Conservation (phyloP, 2,329 filamentous ascomycete genomes). For the Colletotrichum destructivum region DNA sequence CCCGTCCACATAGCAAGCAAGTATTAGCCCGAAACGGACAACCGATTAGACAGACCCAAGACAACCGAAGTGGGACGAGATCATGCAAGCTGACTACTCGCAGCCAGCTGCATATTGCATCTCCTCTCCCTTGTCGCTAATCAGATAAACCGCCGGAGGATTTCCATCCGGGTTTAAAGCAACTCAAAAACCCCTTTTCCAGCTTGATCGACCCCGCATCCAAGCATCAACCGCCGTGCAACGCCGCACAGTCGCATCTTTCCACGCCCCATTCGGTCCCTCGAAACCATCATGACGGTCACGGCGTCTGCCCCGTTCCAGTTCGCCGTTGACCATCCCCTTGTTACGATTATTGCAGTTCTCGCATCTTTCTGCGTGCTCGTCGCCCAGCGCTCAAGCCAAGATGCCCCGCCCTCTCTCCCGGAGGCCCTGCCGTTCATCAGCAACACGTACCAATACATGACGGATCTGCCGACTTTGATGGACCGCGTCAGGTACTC, state of each 20-base stretch:
- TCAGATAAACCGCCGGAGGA: neutral
- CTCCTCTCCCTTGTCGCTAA: neutral
- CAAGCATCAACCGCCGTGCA: too few species aligned
- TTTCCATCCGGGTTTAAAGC: neutral
- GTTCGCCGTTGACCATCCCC: neutral
- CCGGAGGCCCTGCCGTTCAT: slow-evolving; percentile 43
- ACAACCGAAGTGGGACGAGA: neutral
- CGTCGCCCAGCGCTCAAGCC: neutral
- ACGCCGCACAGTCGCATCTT: neutral
- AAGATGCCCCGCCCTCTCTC: slow-evolving; percentile 29
- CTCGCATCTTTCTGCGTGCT: neutral
- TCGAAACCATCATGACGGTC: neutral
- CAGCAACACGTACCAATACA: slow-evolving; percentile 43
- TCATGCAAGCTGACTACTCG: neutral
- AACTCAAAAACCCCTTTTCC: neutral
- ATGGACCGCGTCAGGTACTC: slow-evolving; percentile 36
- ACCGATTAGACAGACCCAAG: neutral
- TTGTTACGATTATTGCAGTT: neutral
- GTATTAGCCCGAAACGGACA: neutral
- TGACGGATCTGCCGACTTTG: slow-evolving; percentile 37
- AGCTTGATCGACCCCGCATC: neutral
- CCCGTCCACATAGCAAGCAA: neutral
- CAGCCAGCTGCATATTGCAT: too few species aligned
- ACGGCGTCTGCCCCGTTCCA: neutral
- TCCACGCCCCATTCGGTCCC: neutral